Base-by-base conservation (phyloP, 2,329 filamentous ascomycete species). In the Lasiodiplodia sp. region DNA sequence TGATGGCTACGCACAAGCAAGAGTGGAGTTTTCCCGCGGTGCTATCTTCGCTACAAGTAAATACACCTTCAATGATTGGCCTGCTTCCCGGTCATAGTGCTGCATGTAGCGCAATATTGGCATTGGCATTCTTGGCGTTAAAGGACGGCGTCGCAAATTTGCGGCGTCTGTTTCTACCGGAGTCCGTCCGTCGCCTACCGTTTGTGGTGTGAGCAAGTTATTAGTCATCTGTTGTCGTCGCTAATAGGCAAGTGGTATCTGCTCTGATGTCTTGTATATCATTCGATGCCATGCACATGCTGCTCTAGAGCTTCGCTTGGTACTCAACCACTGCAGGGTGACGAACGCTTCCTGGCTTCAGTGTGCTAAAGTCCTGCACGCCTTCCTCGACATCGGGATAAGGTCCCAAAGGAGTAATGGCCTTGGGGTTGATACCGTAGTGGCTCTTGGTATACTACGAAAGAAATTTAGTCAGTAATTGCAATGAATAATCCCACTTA, bases 401-500 rank as follows among this genome's bases (percentile, higher is more conserved):
- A 0, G 88, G 88, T 0, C 88, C 88, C 71, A 88, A 74, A 0
- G 88, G 88, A n/a, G 87, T 90, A 71, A 91, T 90, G 1, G 83
- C 84, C 52, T 83, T 82, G 1, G 88, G 88, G 71, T 90, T 90
- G 69, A 90, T 85, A 69, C 86, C 84, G 4, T 72, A 72, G 72
- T 90, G 87, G 68, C 84, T 87, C 78, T 90, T 90, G 14, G 87
- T 87, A 70, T 87, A 87, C 79, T 83, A 47, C 21, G 51, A 53
- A 18, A 31, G 51, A 14, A 14, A 18, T 65, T 64, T n/a, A 28
- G 23, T 62, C 56, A 38, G 40, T 14, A 25, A 55, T 37, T 18
- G 31, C 47, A 52, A 28, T n/a, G 60, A 28, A 64, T 11, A 49
- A 52, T 12, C 37, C 53, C 38, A 18, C 16, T 8, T 8, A 55